Conservation (phyloP, 768 basidiomycete species). For the Tremella yokohamensis region DNA sequence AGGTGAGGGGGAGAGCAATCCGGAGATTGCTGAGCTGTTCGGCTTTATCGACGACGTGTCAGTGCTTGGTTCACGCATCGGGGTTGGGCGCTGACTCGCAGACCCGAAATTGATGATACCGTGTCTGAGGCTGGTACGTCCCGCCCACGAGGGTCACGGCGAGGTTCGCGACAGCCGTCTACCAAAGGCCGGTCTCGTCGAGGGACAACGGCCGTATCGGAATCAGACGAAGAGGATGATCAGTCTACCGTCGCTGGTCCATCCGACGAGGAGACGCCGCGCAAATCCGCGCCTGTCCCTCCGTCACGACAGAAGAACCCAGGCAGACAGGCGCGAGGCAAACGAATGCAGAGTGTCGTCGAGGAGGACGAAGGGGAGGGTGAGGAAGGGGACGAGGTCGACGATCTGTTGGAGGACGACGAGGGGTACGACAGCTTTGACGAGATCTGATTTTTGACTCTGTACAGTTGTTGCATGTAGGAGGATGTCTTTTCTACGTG, state of each 20-base stretch:
- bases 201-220: slow-evolving; percentile 3
- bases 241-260: not conserved
- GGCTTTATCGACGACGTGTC: slow-evolving; percentile 38
- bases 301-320: not conserved
- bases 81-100: not conserved
- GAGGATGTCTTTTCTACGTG: not conserved
- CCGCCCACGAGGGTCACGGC: not conserved
- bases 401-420: slow-evolving; percentile 13
- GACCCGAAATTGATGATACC: slow-evolving; percentile 16
- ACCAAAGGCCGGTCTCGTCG: slow-evolving; percentile 1
- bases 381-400: slow-evolving; percentile 28
- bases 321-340: slow-evolving; percentile 6
- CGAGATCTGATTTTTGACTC: not conserved
- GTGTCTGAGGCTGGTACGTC: slow-evolving; percentile 16
- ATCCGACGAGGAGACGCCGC: slow-evolving; percentile 13
- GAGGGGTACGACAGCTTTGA: not conserved
- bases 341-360: slow-evolving; percentile 22
- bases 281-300: not conserved
- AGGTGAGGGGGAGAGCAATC: slow-evolving; percentile 13
- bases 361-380: slow-evolving; percentile 18
- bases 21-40: slow-evolving; percentile 27
- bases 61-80: slow-evolving; percentile 14
- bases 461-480: not conserved
- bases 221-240: slow-evolving; percentile 10
- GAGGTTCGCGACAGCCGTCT: slow-evolving; percentile 8